Base-by-base conservation (phyloP, 306 rosid genomes). In the Castanea crenata region DNA sequence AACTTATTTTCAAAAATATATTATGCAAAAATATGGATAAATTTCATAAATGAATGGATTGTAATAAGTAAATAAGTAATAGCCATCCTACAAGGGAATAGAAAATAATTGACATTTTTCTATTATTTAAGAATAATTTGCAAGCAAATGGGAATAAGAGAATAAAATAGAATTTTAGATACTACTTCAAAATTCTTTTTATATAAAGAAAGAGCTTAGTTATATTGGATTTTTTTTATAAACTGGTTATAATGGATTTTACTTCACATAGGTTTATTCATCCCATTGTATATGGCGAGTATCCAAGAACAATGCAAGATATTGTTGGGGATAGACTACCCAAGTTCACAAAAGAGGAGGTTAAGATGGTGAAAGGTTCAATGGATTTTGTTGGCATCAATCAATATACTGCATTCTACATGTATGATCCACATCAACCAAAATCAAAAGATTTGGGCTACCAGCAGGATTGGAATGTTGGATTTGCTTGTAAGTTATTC, bases 261-360 rank as follows among this genome's bases (percentile, higher is more conserved):
- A 61, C 10, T 83, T 83, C 52, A 27, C 25, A 32, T 70, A 95
- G 99, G 99, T 95, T 92, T 87, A 73, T 95, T 79, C 97, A 95
- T 81, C 99, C 99, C 19, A 69, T 95, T 74, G 93, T 91, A 13
- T 92, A 90, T 69, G 99, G 99, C 0, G 97, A 92, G 85, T 95
- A 95, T 83, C 99, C 99, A 23, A 92, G 21, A 85, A 91, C 99
- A 12, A 79, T 95, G 55, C 94, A 95, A 85, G 25, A 27, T 0
- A 92, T 92, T 67, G 99, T 91, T 62, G 97, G 97, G 46, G 55
- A 86, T 1, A 91, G 99, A 83, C 91, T 95, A 32, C 99, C 99
- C 0, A 95, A 86, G 71, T 95, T 95, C 91, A 89, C 91, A 2
- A 35, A 81, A 72, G 92, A 95, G 74, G 92, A 95, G 82, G 93